These are phyloP conservation scores for Polyporus tsugae DNA, from an alignment of 1,284 basidiomycete genomes.

Conservation along the genomic window DNA sequence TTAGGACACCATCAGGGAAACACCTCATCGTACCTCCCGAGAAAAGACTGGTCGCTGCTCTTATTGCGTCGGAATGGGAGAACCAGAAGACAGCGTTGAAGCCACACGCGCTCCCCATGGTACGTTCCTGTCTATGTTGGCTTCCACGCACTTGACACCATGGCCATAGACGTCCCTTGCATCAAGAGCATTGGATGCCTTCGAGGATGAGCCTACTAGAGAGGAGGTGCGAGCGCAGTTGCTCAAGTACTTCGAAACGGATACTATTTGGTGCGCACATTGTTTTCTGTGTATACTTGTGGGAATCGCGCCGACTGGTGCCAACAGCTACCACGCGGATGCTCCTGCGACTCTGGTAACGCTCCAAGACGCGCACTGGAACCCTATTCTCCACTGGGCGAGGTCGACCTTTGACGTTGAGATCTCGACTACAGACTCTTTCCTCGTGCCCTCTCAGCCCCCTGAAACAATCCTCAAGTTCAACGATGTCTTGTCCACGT, in stretches of 20 bases:
- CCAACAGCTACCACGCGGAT: constrained; percentile 81
- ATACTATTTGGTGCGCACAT: constrained; percentile 84
- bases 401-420: constrained; percentile 71
- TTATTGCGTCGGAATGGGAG: constrained; percentile 97
- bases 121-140: constrained; percentile 46
- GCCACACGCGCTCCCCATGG: constrained; percentile 92
- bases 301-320: background rate
- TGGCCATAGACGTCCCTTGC: constrained; percentile 84
- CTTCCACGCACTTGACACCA: background rate
- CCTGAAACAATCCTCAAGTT: constrained; percentile 72
- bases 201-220: constrained; percentile 65
- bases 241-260: constrained; percentile 92
- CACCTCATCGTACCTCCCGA: constrained; percentile 76
- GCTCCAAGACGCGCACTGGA: constrained; percentile 91
- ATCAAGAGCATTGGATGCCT: constrained; percentile 88
- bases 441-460: constrained; percentile 75
- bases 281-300: background rate
- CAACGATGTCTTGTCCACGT: constrained; percentile 60
- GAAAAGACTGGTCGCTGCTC: constrained; percentile 78
- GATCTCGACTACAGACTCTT: constrained; percentile 73
- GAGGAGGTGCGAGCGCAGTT: constrained; percentile 77
- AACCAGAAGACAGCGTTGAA: constrained; percentile 89
- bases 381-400: constrained; percentile 87
- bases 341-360: constrained; percentile 79
- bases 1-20: constrained; percentile 90